Base-by-base conservation (phyloP, 1,284 basidiomycete species). In the Trametes hirsuta region DNA sequence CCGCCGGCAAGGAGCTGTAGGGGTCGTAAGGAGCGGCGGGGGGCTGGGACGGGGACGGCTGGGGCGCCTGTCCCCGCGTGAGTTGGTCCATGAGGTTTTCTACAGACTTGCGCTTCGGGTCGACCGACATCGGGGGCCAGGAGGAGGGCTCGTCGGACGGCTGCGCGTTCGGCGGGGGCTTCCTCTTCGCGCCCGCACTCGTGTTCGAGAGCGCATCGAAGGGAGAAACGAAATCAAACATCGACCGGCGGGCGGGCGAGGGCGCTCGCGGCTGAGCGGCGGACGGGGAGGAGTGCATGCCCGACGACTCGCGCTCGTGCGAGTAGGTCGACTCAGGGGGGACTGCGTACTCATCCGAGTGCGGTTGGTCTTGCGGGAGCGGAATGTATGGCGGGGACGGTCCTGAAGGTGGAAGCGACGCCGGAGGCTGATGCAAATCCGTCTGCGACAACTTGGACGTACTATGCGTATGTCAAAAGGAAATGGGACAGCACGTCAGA, bases 201-300 rank as follows among this genome's bases (percentile, higher is more conserved):
- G 82, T 77, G 30, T 56, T 62, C 21, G 76, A 72, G 34, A 93
- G 79, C 12, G 90, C 89, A 67, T 93, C 91, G 66, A 93, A 93
- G 3, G 91, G 87, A 55, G 90, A 92, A 56, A 88, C 81, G 63
- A 91, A 93, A 50, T 92, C 89, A 67, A 93, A 93, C 82, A 92
- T 85, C 55, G 88, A 88, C 74, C 88, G 88, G 66, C 84, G 87
- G 34, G 86, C 81, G 45, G 89, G 87, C 36, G 87, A 84, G 0
- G 89, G 85, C 10, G 81, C 77, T 46, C 80, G 80, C 53, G 80
- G 82, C 58, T 77, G 78, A 24, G 61, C 59, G 30, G 68, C 60
- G 49, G 59, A 24, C 3, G 41, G 64, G 51, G 65, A 50, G 22
- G 56, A 49, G 39, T 69, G 58, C 48, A 59, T 45, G n/a, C 61